These are phyloP conservation scores for Aureobasidium sp. DNA, from an alignment of 2,329 filamentous ascomycete species.

Conservation along the genomic window DNA sequence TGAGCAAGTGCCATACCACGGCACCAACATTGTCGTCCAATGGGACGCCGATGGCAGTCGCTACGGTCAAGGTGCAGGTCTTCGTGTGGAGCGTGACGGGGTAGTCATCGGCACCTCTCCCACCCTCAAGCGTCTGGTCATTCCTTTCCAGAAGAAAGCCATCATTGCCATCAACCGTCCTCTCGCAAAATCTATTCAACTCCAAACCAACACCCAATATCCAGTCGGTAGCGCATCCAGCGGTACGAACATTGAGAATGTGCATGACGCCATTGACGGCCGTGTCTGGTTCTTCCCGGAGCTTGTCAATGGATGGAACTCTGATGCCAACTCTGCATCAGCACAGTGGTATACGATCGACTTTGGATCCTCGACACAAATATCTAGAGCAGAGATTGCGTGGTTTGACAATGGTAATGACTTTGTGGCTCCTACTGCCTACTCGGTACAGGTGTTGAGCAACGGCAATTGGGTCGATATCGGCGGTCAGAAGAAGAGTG, in stretches of 20 bases:
- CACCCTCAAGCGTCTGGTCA: slow-evolving; percentile 25
- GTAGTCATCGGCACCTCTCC: slow-evolving; percentile 28
- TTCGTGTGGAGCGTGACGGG: slow-evolving; percentile 33
- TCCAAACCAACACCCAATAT: slow-evolving; percentile 25
- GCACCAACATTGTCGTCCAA: slow-evolving; percentile 35
- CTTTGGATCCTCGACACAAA: slow-evolving; percentile 28
- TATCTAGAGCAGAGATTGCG: slow-evolving; percentile 32
- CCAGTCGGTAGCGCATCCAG: slow-evolving; percentile 30
- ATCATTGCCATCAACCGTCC: slow-evolving; percentile 27
- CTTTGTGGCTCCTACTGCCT: slow-evolving; percentile 28
- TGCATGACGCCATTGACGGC: slow-evolving; percentile 36
- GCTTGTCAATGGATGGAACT: slow-evolving; percentile 35
- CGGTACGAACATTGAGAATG: slow-evolving; percentile 22
- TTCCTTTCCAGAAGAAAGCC: slow-evolving; percentile 21
- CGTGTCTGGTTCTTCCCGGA: slow-evolving; percentile 37
- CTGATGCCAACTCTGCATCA: slow-evolving; percentile 25
- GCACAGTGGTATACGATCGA: slow-evolving; percentile 34
- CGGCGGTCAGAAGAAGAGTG: slow-evolving; percentile 19
- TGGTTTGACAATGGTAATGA: slow-evolving; percentile 30
- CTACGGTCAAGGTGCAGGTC: slow-evolving; percentile 28
- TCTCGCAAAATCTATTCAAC: slow-evolving; percentile 34
- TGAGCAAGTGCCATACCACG: slow-evolving; percentile 38
- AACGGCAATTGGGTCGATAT: slow-evolving; percentile 28
- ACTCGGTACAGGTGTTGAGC: slow-evolving; percentile 27
- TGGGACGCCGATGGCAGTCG: slow-evolving; percentile 34